Percentiles rank a stretch among this genome's conserved stretches.
Conservation (phyloP, 805 yeast genomes). For the Ogataea corticis region DNA sequence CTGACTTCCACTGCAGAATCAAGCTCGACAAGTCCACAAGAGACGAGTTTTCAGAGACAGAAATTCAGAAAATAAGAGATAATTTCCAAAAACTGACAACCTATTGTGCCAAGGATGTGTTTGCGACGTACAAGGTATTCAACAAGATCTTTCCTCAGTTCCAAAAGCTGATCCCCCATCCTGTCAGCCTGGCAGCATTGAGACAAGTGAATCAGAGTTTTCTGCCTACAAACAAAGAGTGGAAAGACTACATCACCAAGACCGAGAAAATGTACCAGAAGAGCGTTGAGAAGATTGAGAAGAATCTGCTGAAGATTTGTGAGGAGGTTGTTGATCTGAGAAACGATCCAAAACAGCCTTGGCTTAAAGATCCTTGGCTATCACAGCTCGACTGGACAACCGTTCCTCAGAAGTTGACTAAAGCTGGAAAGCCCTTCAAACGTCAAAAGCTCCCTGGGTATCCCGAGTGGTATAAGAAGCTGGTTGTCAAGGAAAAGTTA, state of each 20-base stretch:
- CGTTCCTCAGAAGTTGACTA: constrained; percentile 58
- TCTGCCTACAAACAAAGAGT: constrained; percentile 70
- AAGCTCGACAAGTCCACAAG: constrained; percentile 66
- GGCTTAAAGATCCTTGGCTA: constrained; percentile 80
- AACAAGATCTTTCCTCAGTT: constrained; percentile 70
- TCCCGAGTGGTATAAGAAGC: constrained; percentile 88
- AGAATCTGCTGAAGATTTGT: constrained; percentile 59
- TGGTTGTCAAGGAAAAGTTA: constrained; percentile 42
- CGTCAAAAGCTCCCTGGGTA: constrained; percentile 83
- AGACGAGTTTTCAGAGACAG: constrained; percentile 58
- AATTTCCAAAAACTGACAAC: constrained; percentile 61
- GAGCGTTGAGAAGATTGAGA: constrained; percentile 55
- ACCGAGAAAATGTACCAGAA: constrained; percentile 70
- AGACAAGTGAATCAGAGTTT: constrained; percentile 70
- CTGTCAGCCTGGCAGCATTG: constrained; percentile 89
- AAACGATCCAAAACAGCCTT: constrained; percentile 42
- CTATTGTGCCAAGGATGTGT: constrained; percentile 87
- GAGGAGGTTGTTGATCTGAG: constrained; percentile 52
- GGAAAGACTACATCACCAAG: constrained; percentile 70
- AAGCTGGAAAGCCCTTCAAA: constrained; percentile 66
- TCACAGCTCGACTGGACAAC: constrained; percentile 86
- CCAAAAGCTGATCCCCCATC: constrained; percentile 76
- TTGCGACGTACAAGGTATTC: constrained; percentile 70
- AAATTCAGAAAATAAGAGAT: constrained; percentile 52
- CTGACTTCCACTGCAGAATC: constrained; percentile 72